phyloP scores from a whole-genome alignment of 306 rosid species.

The Castanopsis chinensis region DNA sequence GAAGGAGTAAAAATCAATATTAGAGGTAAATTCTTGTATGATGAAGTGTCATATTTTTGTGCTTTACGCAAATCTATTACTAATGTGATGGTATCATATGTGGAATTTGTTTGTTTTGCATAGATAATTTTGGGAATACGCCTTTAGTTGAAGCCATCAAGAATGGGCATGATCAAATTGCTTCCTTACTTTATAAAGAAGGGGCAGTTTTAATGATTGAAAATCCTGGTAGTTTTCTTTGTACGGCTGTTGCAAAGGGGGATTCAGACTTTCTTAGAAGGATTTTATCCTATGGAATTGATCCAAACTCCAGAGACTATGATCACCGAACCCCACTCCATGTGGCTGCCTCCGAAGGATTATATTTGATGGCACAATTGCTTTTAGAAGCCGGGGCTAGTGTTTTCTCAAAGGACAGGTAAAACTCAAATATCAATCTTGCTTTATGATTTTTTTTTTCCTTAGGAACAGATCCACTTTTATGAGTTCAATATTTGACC shows the following conservation, averaged over 20 bases:
- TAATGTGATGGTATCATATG: not conserved
- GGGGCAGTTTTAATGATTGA: constrained; percentile 76
- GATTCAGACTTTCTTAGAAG: constrained; percentile 76
- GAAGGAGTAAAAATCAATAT: constrained; percentile 58
- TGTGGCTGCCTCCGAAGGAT: constrained; percentile 80
- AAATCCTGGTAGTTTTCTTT: constrained; percentile 63
- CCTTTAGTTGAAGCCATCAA: constrained; percentile 88
- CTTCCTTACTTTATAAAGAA: constrained; percentile 64
- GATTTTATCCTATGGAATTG: constrained; percentile 69
- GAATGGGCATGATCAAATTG: constrained; percentile 73
- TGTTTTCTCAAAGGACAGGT: constrained; percentile 87
- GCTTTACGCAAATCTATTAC: not conserved
- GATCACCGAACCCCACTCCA: constrained; percentile 90
- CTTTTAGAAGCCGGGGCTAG: constrained; percentile 82
- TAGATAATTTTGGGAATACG: constrained; percentile 83
- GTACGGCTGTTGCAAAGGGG: constrained; percentile 79
- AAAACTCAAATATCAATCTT: constrained; percentile 15
- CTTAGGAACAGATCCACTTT: not conserved
- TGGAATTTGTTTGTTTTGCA: constrained; percentile 1
- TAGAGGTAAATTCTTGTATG: constrained; percentile 42
- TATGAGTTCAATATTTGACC: not conserved
- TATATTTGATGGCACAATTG: constrained; percentile 76
- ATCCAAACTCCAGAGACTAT: constrained; percentile 84
- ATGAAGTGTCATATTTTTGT: not conserved
- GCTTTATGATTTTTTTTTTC: not conserved